phyloP scores from a whole-genome alignment of 2,329 filamentous ascomycete species.

The Ophiostoma pallidulum region DNA sequence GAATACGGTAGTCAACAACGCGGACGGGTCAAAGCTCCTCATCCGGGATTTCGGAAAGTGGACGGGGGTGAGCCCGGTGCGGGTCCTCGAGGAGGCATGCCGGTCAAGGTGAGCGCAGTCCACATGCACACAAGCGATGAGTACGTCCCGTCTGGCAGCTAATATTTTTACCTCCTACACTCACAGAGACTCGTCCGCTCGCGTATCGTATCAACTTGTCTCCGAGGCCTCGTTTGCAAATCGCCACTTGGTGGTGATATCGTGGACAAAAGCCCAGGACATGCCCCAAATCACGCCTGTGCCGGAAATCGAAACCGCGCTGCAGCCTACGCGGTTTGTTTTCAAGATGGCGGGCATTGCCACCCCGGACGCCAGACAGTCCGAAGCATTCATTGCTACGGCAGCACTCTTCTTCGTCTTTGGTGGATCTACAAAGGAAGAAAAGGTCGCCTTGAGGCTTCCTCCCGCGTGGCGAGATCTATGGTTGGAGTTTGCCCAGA shows the following conservation, averaged over 20 bases:
- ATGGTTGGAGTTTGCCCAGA: constrained; percentile 67
- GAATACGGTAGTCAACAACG: constrained; percentile 43
- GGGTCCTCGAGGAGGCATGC: constrained; percentile 79
- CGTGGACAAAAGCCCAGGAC: constrained; percentile 68
- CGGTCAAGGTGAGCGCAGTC: constrained; percentile 52
- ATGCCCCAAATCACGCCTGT: constrained; percentile 28
- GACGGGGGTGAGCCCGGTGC: constrained; percentile 64
- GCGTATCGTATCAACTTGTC: constrained; percentile 57
- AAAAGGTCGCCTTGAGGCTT: constrained; percentile 71
- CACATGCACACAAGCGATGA: neutral
- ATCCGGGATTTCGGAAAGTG: constrained; percentile 80
- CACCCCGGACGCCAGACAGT: constrained; percentile 67
- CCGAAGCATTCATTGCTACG: constrained; percentile 78
- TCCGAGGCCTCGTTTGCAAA: constrained; percentile 68
- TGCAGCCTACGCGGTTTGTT: constrained; percentile 43
- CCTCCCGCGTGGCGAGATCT: constrained; percentile 76
- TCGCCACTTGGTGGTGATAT: constrained; percentile 63
- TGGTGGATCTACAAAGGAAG: constrained; percentile 67
- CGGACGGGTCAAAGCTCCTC: constrained; percentile 45
- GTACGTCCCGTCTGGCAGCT: constrained; percentile 12
- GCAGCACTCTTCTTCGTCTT: constrained; percentile 75
- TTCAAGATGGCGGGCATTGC: constrained; percentile 69
- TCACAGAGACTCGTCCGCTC: constrained; percentile 57
- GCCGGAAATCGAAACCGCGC: constrained; percentile 34
- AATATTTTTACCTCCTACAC: neutral